Evolutionary conservation across 495 filamentous ascomycete species (phyloP), one percentile per base, ranked within the genome.

Genomic region (Jackrogersella multiformis): DNA sequence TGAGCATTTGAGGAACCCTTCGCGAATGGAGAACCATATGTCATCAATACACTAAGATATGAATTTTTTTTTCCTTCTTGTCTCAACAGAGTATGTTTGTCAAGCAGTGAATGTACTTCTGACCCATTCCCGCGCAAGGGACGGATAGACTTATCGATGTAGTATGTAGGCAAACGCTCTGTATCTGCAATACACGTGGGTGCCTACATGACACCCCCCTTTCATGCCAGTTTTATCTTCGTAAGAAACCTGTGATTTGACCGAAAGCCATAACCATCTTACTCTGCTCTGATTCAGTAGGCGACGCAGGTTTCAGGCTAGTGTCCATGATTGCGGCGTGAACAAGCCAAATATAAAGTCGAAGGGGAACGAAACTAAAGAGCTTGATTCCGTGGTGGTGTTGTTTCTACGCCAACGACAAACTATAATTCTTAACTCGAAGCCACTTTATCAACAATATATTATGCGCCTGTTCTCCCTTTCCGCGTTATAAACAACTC

Each of bases 221-320:
- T 30, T 4, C 12, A 30, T 12, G 13, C 3, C 7, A 34, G 38
- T 42, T 45, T 45, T 56, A n/a, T 41, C 52, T 28, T 56, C 35
- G 23, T 32, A 56, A 44, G 38, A 56, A 20, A 56, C 9, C 9
- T 28, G 24, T 26, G 18, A 48, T 23, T 30, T 48, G 24, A 16
- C 45, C n/a, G 6, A 49, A 13, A 28, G 16, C 13, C 26, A 28
- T 4, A 18, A 30, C 13, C 12, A 32, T 24, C n/a, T 16, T 49
- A 30, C 20, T 45, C 41, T 7, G 45, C 10, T 55, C 38, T 35
- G 44, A 24, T 52, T 30, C 45, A 61, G n/a, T 10, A 3, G 26
- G 9, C 46, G 45, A 53, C 44, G 61, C 55, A 45, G 28, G 61
- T 52, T 53, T 53, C 54, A 30, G 23, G 39, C 20, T n/a, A 4